Conservation (phyloP, 2,329 filamentous ascomycete species). For the Elsinoe ampelina region DNA sequence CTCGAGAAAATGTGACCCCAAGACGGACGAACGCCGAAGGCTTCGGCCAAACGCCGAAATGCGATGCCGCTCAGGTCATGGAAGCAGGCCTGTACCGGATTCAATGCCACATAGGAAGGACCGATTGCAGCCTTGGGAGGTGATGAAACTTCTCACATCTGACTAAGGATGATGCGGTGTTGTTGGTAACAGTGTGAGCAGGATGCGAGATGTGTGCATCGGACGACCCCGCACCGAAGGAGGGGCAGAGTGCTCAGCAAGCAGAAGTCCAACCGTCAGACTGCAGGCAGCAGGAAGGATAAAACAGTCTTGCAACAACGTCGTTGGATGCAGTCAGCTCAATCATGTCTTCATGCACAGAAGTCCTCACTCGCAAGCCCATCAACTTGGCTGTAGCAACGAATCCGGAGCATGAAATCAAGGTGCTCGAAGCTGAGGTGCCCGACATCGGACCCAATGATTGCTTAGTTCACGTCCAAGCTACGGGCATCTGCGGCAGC, state of each 20-base stretch:
- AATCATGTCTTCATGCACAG: conserved; percentile 17
- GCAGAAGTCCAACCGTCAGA: neutral
- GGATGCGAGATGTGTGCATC: neutral
- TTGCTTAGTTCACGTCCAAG: conserved; percentile 60
- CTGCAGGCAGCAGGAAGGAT: neutral
- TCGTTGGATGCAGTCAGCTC: neutral
- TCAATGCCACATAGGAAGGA: too few relatives aligned
- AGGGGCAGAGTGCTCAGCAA: neutral
- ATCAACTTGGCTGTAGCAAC: conserved; percentile 26
- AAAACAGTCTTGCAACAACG: neutral
- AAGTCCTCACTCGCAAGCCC: conserved; percentile 22
- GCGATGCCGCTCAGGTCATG: neutral
- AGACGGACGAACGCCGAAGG: neutral
- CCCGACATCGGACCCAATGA: conserved; percentile 23
- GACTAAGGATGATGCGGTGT: too few relatives aligned
- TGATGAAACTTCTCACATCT: too few relatives aligned
- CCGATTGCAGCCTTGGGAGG: too few relatives aligned
- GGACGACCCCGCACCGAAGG: neutral
- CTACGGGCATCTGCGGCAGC: conserved; percentile 78
- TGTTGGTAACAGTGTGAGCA: neutral
- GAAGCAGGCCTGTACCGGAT: too few relatives aligned
- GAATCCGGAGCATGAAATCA: conserved; percentile 25
- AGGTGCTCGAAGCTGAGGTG: conserved; percentile 19
- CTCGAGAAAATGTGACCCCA: neutral
- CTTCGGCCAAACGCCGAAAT: neutral